Percentiles rank a stretch among this genome's conserved stretches.
These are phyloP conservation scores for Cutaneotrichosporon cyanovorans DNA, from an alignment of 1,284 basidiomycete species.

Conservation along the genomic window DNA sequence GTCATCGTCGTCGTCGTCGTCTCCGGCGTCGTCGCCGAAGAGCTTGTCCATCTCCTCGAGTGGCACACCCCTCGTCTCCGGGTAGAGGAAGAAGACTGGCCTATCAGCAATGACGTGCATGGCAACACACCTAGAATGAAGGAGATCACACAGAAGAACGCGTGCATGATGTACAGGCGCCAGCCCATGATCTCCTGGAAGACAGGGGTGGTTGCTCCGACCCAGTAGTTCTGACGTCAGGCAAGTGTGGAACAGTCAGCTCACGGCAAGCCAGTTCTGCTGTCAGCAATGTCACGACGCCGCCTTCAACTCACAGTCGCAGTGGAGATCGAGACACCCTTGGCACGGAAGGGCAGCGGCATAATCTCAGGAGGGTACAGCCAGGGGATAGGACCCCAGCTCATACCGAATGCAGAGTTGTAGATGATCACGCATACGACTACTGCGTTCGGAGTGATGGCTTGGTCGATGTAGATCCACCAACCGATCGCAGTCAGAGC, in stretches of 20 bases:
- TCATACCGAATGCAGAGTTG: constrained; percentile 79
- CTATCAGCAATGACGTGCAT: background rate
- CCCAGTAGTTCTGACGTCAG: constrained; percentile 45
- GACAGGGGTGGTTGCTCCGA: constrained; percentile 81
- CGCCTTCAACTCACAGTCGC: constrained; percentile 53
- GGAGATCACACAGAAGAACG: constrained; percentile 82
- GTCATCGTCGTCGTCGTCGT: constrained; percentile 22
- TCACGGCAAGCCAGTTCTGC: constrained; percentile 57
- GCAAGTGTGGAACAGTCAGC: constrained; percentile 1
- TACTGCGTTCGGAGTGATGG: constrained; percentile 77
- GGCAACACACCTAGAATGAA: constrained; percentile 57
- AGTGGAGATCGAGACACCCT: constrained; percentile 88
- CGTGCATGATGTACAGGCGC: constrained; percentile 93
- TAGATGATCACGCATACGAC: constrained; percentile 87
- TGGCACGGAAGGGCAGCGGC: constrained; percentile 80
- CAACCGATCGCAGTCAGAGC: constrained; percentile 43
- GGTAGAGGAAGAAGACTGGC: constrained; percentile 45
- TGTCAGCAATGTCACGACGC: background rate
- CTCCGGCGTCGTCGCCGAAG: constrained; percentile 34
- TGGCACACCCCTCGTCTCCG: constrained; percentile 51
- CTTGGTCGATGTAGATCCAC: constrained; percentile 80
- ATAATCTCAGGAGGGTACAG: constrained; percentile 91
- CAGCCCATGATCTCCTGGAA: constrained; percentile 85
- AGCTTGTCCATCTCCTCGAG: constrained; percentile 52
- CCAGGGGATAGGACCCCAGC: constrained; percentile 51